Base-by-base conservation (phyloP, 148 eudicot genomes). In the Cornus suecica region DNA sequence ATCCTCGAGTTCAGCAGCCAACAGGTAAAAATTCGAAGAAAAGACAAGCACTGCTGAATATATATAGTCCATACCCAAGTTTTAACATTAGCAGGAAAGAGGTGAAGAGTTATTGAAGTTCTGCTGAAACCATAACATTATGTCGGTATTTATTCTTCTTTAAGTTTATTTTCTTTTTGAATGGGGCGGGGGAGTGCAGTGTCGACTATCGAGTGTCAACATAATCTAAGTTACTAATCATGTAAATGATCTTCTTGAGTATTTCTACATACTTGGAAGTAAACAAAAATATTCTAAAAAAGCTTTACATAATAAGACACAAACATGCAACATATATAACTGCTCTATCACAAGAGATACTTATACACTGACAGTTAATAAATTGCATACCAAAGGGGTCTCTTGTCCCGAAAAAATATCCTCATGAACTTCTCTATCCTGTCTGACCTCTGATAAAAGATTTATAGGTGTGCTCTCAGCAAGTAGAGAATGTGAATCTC, bases 341-440 rank as follows among this genome's bases (percentile, higher is more conserved):
- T 27, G 27, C 14, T 65, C 58, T 64, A 77, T 10, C 25, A 72
- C 34, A 61, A 24, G 22, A 66, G 9, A 63, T 11, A 58, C 65
- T 54, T 14, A 66, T 10, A 24, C 18, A 45, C n/a, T 9, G 28
- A 72, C 42, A 48, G 15, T 62, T 16, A 34, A 76, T 23, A 70
- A 48, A 62, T 13, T 69, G 67, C 88, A 78, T 95, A 95, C 99
- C 97, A 87, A 76, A 79, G 97, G 97, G 60, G 92, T 91, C 76
- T 87, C 99, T 31, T 87, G 86, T 72, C 84, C 92, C 72, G 90
- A 81, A 83, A 80, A 87, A 45, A 45, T 81, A 69, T 88, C 97
- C 25, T 88, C 94, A 56, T 80, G 87, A 63, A 64, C 68, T 81
- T 91, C 97, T 81, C 83, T 83, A 25, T 84, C 85, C n/a, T 79